Conservation (phyloP, 768 basidiomycete species). For the Scleroderma bovista region DNA sequence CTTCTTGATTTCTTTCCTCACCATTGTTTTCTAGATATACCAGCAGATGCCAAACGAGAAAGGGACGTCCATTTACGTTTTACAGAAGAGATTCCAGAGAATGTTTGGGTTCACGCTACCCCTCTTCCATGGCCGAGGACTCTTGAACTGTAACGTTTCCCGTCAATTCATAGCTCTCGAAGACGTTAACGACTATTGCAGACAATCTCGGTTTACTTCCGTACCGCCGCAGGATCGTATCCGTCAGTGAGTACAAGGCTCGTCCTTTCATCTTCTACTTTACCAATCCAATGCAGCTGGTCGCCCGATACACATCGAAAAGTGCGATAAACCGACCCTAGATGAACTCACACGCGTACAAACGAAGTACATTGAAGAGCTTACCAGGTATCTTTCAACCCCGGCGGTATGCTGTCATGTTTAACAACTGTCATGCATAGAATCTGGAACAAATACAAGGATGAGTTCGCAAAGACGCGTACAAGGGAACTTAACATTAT, state of each 20-base stretch:
- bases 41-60: conserved; percentile 95
- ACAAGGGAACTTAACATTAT: conserved; percentile 74
- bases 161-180: not conserved
- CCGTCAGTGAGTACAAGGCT: conserved; percentile 70
- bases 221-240: conserved; percentile 91
- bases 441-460: conserved; percentile 96
- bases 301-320: conserved; percentile 73
- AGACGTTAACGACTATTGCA: conserved; percentile 22
- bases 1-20: not conserved
- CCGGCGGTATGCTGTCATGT: conserved; percentile 1
- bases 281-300: conserved; percentile 55
- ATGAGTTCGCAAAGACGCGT: conserved; percentile 83
- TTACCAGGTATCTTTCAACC: conserved; percentile 57
- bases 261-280: not conserved
- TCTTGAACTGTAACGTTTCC: conserved; percentile 79
- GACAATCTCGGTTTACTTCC: conserved; percentile 96
- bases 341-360: conserved; percentile 80
- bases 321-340: conserved; percentile 74
- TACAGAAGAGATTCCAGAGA: conserved; percentile 89
- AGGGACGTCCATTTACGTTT: conserved; percentile 77
- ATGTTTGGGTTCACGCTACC: conserved; percentile 95
- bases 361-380: conserved; percentile 83
- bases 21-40: conserved; percentile 61
- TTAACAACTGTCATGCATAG: conserved; percentile 33
- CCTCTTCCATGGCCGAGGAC: conserved; percentile 92